Base-by-base conservation (phyloP, 805 yeast genomes). In the Lachancea meyersii region DNA sequence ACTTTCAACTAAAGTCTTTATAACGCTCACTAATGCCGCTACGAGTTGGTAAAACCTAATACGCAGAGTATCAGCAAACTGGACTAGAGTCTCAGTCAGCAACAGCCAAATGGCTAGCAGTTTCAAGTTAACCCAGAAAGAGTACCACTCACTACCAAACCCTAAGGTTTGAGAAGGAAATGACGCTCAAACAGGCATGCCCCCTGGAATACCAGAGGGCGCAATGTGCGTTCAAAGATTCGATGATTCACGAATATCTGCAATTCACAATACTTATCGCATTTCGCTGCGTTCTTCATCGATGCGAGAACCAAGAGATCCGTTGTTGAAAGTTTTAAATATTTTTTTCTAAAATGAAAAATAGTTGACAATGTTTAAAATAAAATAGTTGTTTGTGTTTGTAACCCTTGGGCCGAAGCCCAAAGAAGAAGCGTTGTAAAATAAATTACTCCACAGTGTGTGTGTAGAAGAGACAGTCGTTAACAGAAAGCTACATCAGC, bases 151-250 rank as follows among this genome's bases (percentile, higher is more conserved):
- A 60, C 61, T 44, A 56, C 65, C 60, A 60, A 59, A 56, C 59
- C 60, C 48, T 30, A 48, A 36, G 53, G 52, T 57, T 58, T 60
- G 61, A 60, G 64, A 56, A 53, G 57, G 62, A 58, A 61, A 61
- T 60, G 66, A 62, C 69, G 65, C 69, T 62, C 68, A 60, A 59
- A 62, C 66, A 63, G 67, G 64, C 57, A 60, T 62, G 58, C 65
- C 63, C 61, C 53, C 52, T 50, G 66, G 64, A 60, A 56, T 61
- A 60, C 67, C 68, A 57, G 48, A 60, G 61, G 65, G 70, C 60
- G 70, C 70, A 66, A 67, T 65, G 69, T 66, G 71, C 69, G 70
- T 67, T 67, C 69, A 64, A 67, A 65, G 63, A 64, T 64, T 66
- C 68, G 66, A 64, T 67, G 71, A 66, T 63, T 63, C 68, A 63